phyloP scores from a whole-genome alignment of 2,329 filamentous ascomycete species.

The Chalara sp. region DNA sequence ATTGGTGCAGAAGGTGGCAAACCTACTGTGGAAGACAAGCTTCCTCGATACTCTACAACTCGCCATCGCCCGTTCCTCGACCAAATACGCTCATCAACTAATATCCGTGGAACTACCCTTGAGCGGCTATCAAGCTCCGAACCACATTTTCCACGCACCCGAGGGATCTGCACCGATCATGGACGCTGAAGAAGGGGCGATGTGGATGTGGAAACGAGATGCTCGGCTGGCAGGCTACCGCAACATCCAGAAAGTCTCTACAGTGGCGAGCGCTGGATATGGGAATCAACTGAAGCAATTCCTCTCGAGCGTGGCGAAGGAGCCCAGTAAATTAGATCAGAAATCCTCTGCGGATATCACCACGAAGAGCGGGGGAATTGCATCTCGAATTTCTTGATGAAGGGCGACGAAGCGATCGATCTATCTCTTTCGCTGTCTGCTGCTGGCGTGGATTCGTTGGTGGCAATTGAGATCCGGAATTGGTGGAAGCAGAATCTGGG shows the following conservation, averaged over 20 bases:
- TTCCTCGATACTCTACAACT: not conserved
- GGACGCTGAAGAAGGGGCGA: too few relatives aligned
- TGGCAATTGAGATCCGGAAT: conserved; percentile 12
- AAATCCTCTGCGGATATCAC: not conserved
- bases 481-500: conserved; percentile 3
- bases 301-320: too few relatives aligned
- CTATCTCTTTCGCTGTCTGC: not conserved
- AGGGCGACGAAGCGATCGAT: not conserved
- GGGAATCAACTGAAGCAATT: too few relatives aligned
- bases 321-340: not conserved
- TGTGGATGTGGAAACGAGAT: conserved; percentile 5
- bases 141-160: too few relatives aligned
- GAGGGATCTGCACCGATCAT: too few relatives aligned
- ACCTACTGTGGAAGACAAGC: not conserved
- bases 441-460: conserved; percentile 11
- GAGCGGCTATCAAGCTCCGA: too few relatives aligned
- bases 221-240: not conserved
- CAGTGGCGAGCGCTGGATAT: too few relatives aligned
- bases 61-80: not conserved
- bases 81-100: not conserved
- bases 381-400: not conserved
- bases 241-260: conserved; percentile 4
- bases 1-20: not conserved
- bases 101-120: too few relatives aligned
- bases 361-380: not conserved